These are phyloP conservation scores for Boletus rubescentipes DNA, from an alignment of 768 basidiomycete genomes.

Conservation along the genomic window DNA sequence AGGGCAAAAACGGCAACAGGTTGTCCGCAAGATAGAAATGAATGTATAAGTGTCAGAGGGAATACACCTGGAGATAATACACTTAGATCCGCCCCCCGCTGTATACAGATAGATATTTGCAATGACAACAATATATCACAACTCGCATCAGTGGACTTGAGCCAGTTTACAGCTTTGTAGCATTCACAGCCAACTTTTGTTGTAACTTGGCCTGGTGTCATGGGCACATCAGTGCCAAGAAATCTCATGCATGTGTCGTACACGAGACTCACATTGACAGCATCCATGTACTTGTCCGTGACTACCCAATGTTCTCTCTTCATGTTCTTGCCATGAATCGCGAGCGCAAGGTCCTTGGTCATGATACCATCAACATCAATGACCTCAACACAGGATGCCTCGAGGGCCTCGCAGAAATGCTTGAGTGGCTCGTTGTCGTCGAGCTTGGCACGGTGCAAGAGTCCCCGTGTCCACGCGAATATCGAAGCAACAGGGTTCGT, in stretches of 20 bases:
- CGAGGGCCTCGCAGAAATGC: conserved; percentile 76
- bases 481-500: conserved; percentile 99
- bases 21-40: neutral
- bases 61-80: conserved; percentile 20
- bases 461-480: conserved; percentile 97
- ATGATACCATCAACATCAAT: conserved; percentile 90
- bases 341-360: conserved; percentile 96
- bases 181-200: conserved; percentile 39
- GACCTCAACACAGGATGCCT: conserved; percentile 85
- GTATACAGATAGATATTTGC: conserved; percentile 13
- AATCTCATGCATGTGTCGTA: neutral
- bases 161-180: conserved; percentile 18
- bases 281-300: conserved; percentile 91
- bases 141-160: neutral
- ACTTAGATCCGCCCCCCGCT: conserved; percentile 17
- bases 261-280: conserved; percentile 70
- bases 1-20: neutral
- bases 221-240: conserved; percentile 14
- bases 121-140: conserved; percentile 17
- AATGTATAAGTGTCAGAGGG: conserved; percentile 1
- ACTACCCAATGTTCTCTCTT: conserved; percentile 96
- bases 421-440: conserved; percentile 77
- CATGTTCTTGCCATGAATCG: conserved; percentile 90
- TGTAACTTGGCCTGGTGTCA: conserved; percentile 41
- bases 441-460: conserved; percentile 89